These are phyloP conservation scores for Trichosporon ovoides DNA, from an alignment of 1,284 basidiomycete species.

Conservation along the genomic window DNA sequence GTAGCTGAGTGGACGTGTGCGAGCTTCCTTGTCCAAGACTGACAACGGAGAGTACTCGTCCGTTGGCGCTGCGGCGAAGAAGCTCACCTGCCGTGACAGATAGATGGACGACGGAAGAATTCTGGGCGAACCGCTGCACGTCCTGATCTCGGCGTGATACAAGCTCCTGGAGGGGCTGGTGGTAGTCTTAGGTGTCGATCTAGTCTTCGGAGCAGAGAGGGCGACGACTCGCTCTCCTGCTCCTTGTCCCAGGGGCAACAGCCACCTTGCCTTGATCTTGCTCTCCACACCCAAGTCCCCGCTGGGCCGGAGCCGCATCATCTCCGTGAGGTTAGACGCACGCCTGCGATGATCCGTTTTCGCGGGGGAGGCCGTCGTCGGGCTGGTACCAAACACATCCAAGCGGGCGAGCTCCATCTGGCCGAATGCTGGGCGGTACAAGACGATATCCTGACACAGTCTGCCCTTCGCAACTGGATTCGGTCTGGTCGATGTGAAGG, in stretches of 20 bases:
- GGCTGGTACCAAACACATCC: neutral
- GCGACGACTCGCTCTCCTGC: constrained; percentile 44
- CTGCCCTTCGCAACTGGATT: constrained; percentile 20
- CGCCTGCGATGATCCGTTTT: constrained; percentile 9
- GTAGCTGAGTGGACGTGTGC: constrained; percentile 61
- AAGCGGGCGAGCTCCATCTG: constrained; percentile 34
- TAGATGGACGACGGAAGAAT: constrained; percentile 69
- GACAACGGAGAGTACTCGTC: constrained; percentile 74
- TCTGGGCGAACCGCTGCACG: constrained; percentile 56
- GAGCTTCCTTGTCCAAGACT: constrained; percentile 60
- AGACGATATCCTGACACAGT: constrained; percentile 32
- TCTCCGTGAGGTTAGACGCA: constrained; percentile 40
- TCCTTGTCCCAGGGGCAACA: constrained; percentile 55
- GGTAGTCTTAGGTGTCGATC: too few species aligned
- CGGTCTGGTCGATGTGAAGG: constrained; percentile 18
- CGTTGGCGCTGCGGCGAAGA: constrained; percentile 61
- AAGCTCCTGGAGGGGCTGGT: constrained; percentile 59
- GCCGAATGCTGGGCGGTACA: constrained; percentile 23
- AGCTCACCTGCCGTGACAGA: constrained; percentile 72
- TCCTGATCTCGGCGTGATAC: constrained; percentile 72
- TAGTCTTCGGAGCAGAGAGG: neutral
- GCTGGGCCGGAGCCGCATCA: constrained; percentile 34
- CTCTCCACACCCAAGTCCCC: constrained; percentile 56
- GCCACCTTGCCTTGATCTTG: constrained; percentile 62
- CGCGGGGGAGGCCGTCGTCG: neutral